These are phyloP conservation scores for Cystofilobasidium bisporidii DNA, from an alignment of 768 basidiomycete genomes.

Conservation along the genomic window DNA sequence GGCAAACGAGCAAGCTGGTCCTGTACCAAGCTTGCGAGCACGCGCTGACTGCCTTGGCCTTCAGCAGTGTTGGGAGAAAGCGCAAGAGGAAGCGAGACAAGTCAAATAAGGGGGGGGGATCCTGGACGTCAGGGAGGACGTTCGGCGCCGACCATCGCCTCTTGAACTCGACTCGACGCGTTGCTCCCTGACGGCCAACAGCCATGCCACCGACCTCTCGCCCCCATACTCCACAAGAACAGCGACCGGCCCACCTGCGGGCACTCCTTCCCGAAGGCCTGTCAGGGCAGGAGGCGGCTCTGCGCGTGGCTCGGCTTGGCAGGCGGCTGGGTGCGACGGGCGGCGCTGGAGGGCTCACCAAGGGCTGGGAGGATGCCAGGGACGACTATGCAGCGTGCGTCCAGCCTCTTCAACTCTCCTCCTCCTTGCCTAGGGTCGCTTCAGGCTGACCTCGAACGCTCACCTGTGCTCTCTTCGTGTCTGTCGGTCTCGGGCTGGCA, in stretches of 20 bases:
- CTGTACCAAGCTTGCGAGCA: no score
- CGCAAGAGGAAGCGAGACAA: no score
- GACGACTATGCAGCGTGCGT: background rate
- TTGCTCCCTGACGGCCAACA: background rate
- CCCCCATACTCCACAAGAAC: background rate
- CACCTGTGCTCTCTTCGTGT: background rate
- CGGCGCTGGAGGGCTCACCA: background rate
- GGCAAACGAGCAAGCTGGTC: no score
- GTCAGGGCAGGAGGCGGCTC: background rate
- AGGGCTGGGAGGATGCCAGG: background rate
- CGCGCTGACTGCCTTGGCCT: no score
- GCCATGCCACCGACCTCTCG: background rate
- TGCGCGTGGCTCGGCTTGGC: background rate
- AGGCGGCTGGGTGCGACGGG: background rate
- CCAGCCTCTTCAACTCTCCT: background rate
- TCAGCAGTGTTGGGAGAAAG: no score
- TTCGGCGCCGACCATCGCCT: no score
- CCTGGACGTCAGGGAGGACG: no score
- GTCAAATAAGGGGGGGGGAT: no score
- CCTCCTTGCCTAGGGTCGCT: background rate
- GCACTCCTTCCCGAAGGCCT: background rate
- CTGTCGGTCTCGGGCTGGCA: background rate
- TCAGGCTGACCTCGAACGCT: background rate
- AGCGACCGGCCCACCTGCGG: background rate
- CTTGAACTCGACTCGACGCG: no score